phyloP scores from a whole-genome alignment of 371 early-diverging fungal species.

The Phascolomyces articulosus region DNA sequence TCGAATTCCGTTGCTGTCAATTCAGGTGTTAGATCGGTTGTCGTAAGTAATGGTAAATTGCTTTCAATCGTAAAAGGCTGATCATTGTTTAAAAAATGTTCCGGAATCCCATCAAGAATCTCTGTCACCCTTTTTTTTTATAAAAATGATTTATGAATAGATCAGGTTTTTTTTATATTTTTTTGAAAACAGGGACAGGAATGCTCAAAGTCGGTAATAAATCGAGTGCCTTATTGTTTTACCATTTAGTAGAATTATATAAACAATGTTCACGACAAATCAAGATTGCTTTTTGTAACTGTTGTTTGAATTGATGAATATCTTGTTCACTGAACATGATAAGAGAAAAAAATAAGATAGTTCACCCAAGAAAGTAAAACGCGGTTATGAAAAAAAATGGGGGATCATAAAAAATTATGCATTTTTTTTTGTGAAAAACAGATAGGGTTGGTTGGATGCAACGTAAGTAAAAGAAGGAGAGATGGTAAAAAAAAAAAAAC shows the following conservation, averaged over 20 bases:
- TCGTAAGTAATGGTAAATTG: constrained; percentile 5
- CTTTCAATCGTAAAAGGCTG: constrained; percentile 9
- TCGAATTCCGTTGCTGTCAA: constrained; percentile 48
- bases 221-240: constrained; percentile 3
- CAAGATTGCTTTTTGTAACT: constrained; percentile 53
- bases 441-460: not conserved
- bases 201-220: no score
- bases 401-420: not conserved
- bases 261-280: constrained; percentile 75
- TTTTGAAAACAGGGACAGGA: not conserved
- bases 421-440: not conserved
- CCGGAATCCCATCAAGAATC: constrained; percentile 62
- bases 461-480: no score
- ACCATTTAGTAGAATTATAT: constrained; percentile 73
- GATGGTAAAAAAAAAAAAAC: no score
- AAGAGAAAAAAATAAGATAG: not conserved
- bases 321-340: constrained; percentile 1
- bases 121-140: constrained; percentile 65
- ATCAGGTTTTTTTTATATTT: not conserved
- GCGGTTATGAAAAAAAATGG: not conserved
- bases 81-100: constrained; percentile 14
- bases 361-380: not conserved
- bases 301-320: constrained; percentile 24
- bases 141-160: no score
- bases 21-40: constrained; percentile 20